phyloP scores from a whole-genome alignment of 148 eudicot genomes.

The Beta vulgaris region DNA sequence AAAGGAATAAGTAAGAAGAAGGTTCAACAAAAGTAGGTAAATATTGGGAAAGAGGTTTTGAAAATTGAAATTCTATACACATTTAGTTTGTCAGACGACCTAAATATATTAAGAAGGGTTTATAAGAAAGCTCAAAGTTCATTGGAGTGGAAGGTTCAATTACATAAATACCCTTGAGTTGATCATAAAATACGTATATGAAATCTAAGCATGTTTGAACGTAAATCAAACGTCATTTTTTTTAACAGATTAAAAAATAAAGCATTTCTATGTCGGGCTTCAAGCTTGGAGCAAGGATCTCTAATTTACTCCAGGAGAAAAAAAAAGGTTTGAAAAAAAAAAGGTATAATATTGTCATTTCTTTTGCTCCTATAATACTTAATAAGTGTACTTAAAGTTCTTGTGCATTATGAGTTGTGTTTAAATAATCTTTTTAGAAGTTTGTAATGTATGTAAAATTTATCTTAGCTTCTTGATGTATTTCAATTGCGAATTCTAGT shows the following conservation, averaged over 20 bases:
- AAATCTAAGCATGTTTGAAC: background rate
- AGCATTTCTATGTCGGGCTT: no score
- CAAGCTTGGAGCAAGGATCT: background rate
- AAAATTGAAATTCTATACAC: conserved; percentile 54
- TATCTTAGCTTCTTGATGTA: no score
- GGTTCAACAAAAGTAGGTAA: conserved; percentile 50
- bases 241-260: no score
- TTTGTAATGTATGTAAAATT: background rate
- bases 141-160: conserved; percentile 1
- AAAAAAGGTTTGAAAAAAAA: background rate
- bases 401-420: background rate
- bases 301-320: background rate
- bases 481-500: no score
- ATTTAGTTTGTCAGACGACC: conserved; percentile 16
- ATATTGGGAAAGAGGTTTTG: conserved; percentile 44
- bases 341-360: no score
- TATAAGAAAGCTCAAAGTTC: conserved; percentile 14
- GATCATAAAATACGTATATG: background rate
- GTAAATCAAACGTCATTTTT: background rate
- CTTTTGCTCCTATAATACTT: no score
- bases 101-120: conserved; percentile 20
- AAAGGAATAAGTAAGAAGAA: conserved; percentile 28
- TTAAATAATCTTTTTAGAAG: background rate
- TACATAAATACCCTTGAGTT: conserved; percentile 22
- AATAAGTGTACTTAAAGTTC: background rate